These are phyloP conservation scores for Rhododendron kiyosumense DNA, from an alignment of 148 eudicot species.

Conservation along the genomic window DNA sequence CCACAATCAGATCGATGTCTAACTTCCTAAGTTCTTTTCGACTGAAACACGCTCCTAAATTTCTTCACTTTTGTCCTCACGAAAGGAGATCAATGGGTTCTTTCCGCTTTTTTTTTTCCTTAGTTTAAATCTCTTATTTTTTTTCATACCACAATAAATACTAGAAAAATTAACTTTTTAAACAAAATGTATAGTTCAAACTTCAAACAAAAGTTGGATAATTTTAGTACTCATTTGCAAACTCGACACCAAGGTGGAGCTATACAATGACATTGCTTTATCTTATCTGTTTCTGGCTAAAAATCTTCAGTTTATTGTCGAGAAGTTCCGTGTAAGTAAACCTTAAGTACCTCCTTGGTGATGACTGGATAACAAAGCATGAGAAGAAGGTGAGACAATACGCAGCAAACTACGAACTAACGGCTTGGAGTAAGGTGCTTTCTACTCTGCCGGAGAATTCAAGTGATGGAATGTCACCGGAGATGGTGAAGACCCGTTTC, in stretches of 20 bases:
- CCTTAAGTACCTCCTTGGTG: conserved; percentile 24
- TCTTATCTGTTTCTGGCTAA: conserved; percentile 33
- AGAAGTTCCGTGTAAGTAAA: conserved; percentile 11
- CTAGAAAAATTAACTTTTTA: too few relatives aligned
- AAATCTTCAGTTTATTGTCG: conserved; percentile 23
- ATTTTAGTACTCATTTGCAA: conserved; percentile 32
- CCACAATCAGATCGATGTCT: too few relatives aligned
- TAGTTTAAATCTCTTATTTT: too few relatives aligned
- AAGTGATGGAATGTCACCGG: not conserved
- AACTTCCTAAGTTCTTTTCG: too few relatives aligned
- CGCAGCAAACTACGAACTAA: conserved; percentile 14
- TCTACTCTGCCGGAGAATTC: conserved; percentile 8
- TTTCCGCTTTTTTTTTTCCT: too few relatives aligned
- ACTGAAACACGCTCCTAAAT: too few relatives aligned
- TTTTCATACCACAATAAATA: too few relatives aligned
- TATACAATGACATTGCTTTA: conserved; percentile 25
- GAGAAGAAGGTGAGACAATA: conserved; percentile 21
- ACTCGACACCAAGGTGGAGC: conserved; percentile 24
- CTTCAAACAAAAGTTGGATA: conserved; percentile 9
- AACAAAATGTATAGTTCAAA: too few relatives aligned
- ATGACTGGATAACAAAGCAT: conserved; percentile 22
- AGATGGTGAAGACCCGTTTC: conserved; percentile 10
- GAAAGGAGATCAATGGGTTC: too few relatives aligned
- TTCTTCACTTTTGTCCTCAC: too few relatives aligned
- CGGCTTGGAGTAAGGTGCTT: conserved; percentile 25